Evolutionary conservation across 1,284 basidiomycete species (phyloP), one percentile per base, ranked within the genome.

Genomic region (Cutaneotrichosporon arboriforme): DNA sequence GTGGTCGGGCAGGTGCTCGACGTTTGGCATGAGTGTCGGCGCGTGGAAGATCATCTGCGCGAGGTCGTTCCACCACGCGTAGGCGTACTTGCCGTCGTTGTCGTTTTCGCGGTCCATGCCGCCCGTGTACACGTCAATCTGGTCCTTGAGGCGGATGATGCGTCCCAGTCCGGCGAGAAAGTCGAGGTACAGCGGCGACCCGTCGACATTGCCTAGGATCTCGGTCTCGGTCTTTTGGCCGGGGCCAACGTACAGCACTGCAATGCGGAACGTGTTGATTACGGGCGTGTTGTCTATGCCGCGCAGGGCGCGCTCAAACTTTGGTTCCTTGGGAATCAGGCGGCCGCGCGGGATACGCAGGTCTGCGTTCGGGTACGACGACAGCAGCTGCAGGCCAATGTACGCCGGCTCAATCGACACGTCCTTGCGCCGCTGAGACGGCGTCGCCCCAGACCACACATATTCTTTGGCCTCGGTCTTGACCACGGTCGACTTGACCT

Each of bases 41-140:
- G 91, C 87, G 74, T 98, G 96, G 73, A 90, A 99, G 49, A 97
- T 81, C 55, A 97, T 84, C 70, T 98, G 96, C 15, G 87, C 86
- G 41, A 97, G 93, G 67, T 97, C 92, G 73, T 99, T 92, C 86
- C 91, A 93, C 93, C 94, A 98, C 0, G 93, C 92, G 67, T 98
- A 98, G 0, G 91, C 88, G 67, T 91, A 94, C 73, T 77, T 72
- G 22, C 80, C 80, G 60, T 97, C 90, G 20, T 87, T 84, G 70
- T 97, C 92, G 63, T 87, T 84, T 60, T 88, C 84, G 13, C 66
- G 83, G 70, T 94, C 87, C 31, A 98, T 80, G 2, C 92, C 92
- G 23, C 93, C 94, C 1, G 87, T 88, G 73, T 94, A 97, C n/a
- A 97, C 85, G 68, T 97, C 92, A 12, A 85, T 80, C 74, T 93